phyloP scores from a whole-genome alignment of 768 basidiomycete genomes.

The Imleria badia region DNA sequence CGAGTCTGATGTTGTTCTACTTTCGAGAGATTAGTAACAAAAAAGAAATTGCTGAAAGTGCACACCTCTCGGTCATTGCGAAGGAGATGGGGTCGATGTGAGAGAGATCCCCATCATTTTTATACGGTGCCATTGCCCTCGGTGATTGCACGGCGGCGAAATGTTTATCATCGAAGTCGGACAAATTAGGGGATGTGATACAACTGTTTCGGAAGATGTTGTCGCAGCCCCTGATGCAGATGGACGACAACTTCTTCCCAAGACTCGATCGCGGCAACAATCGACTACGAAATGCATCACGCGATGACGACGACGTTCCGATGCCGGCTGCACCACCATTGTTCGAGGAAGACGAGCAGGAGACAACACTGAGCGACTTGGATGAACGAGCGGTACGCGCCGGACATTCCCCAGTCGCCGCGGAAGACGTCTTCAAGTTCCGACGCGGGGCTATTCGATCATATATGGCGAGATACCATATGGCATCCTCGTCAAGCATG shows the following conservation, averaged over 20 bases:
- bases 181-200: no score
- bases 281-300: conserved; percentile 38
- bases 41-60: no score
- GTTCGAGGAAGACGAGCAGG: conserved; percentile 39
- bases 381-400: conserved; percentile 83
- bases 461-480: conserved; percentile 47
- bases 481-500: neutral
- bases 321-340: conserved; percentile 31
- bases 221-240: no score
- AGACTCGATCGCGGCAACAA: conserved; percentile 23
- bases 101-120: no score
- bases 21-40: no score
- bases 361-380: conserved; percentile 72
- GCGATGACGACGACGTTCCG: conserved; percentile 24
- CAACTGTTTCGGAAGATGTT: no score
- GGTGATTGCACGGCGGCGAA: no score
- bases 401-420: conserved; percentile 74
- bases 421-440: conserved; percentile 69
- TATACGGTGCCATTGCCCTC: no score
- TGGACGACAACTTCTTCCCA: conserved; percentile 31
- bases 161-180: no score
- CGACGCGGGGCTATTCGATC: conserved; percentile 67
- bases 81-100: no score
- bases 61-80: no score
- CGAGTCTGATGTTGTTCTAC: no score